phyloP scores from a whole-genome alignment of 768 basidiomycete species.

The Lactarius sp. region DNA sequence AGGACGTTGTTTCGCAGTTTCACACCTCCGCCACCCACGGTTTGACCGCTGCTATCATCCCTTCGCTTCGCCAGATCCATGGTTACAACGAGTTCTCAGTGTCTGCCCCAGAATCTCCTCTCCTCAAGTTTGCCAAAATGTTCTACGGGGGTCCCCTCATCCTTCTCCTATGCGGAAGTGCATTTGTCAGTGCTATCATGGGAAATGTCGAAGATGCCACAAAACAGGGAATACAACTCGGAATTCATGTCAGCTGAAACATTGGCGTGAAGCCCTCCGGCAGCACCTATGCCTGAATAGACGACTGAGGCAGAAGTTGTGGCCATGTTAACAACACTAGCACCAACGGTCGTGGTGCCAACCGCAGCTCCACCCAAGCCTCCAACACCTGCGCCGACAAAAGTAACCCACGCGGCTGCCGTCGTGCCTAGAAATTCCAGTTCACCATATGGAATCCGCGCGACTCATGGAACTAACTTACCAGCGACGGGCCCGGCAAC shows the following conservation, averaged over 20 bases:
- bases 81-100: constrained; percentile 97
- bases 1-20: constrained; percentile 76
- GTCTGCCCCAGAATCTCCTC: constrained; percentile 67
- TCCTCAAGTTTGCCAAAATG: constrained; percentile 88
- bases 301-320: too few species aligned
- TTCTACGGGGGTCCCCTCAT: constrained; percentile 95
- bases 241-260: too few species aligned
- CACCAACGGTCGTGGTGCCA: too few species aligned
- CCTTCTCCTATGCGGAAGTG: constrained; percentile 84
- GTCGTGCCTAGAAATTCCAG: not conserved
- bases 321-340: too few species aligned
- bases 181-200: constrained; percentile 83
- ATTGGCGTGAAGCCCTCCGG: too few species aligned
- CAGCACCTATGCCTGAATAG: not conserved
- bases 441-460: not conserved
- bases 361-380: not conserved
- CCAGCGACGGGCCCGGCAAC: constrained; percentile 14
- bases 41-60: constrained; percentile 56
- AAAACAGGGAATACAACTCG: too few species aligned
- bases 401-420: not conserved
- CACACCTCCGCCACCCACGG: constrained; percentile 59
- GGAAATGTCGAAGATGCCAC: constrained; percentile 95
- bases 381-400: not conserved
- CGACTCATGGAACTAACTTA: not conserved
- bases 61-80: constrained; percentile 56